Evolutionary conservation across 176 grass and related monocot genomes (phyloP), one percentile per base, ranked within the genome.

Genomic region (Musa schizocarpa): DNA sequence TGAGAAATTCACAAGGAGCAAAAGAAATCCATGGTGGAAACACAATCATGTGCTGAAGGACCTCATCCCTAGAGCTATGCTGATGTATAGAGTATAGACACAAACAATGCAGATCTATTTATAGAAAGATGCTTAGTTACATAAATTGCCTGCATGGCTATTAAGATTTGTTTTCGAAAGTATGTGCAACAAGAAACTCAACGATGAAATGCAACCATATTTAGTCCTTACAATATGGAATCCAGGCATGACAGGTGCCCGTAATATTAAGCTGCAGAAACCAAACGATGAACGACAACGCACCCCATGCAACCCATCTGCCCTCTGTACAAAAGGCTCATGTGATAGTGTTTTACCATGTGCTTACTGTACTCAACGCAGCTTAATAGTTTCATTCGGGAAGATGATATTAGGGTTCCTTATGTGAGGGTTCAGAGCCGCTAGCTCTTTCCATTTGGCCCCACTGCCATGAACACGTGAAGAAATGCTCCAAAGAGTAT

Each of bases 401-500:
- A 99, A 84, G 20, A 89, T 65, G 74, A 99, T 83, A 86, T 94
- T 99, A 23, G 95, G 82, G 69, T 99, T 99, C 73, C 95, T 79
- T 43, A 68, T 84, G 74, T 85, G 83, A 84, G 75, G 79, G 50
- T 85, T 89, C 53, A 56, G 51, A 75, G 84, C 84, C 13, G 82
- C 72, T 76, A 85, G 3, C 17, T 89, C 82, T 1, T 83, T 83
- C 86, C 83, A 84, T 78, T 80, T 89, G 59, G 86, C 77, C 27
- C 84, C 88, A 64, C 81, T 83, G 43, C 95, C 95, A 85, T 88
- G 81, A 77, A 93, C 68, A 23, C 82, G 84, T 9, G 90, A 94
- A 51, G 90, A 91, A 86, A 99, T 91, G 82, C 95, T 99, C 95
- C 95, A 99, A 63, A 99, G 95, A 27, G 81, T 82, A 62, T 94